Evolutionary conservation across 495 filamentous ascomycete species (phyloP).

Genomic region (Tuber microsphaerosporum): DNA sequence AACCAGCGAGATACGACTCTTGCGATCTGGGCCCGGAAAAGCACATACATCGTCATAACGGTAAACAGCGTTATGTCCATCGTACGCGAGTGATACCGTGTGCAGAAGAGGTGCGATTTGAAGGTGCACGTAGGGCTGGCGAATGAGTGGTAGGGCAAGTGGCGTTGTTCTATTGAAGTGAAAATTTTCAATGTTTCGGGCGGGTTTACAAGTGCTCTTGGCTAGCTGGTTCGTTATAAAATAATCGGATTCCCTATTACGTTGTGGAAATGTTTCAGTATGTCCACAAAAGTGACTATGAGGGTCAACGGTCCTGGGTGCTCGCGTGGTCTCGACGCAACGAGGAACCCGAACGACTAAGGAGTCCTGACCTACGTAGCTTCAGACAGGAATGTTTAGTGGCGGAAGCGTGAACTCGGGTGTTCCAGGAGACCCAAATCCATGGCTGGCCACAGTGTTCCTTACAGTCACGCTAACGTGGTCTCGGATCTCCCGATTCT

Average conservation of each 20-base stretch:
- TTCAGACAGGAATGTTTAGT: not conserved
- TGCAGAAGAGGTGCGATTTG: not conserved
- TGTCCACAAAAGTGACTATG: not conserved
- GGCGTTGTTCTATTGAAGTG: not conserved
- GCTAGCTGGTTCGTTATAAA: not conserved
- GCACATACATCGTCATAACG: not conserved
- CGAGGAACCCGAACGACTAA: not conserved
- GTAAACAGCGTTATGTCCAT: not conserved
- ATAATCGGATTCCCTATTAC: not conserved
- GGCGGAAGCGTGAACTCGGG: not conserved
- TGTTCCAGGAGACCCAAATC: not conserved
- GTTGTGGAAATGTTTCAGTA: not conserved
- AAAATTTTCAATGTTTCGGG: not conserved
- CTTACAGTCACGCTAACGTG: constrained; percentile 2
- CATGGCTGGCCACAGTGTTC: not conserved
- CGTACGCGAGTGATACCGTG: not conserved
- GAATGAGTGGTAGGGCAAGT: constrained; percentile 1
- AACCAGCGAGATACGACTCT: not conserved
- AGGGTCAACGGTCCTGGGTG: not conserved
- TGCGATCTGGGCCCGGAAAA: not conserved
- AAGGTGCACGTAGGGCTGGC: not conserved
- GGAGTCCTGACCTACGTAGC: not conserved
- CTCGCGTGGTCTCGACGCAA: not conserved
- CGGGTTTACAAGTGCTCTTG: not conserved
- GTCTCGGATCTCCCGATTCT: constrained; percentile 2